Conservation (phyloP, 805 yeast species). For the Lipomyces japonicus region DNA sequence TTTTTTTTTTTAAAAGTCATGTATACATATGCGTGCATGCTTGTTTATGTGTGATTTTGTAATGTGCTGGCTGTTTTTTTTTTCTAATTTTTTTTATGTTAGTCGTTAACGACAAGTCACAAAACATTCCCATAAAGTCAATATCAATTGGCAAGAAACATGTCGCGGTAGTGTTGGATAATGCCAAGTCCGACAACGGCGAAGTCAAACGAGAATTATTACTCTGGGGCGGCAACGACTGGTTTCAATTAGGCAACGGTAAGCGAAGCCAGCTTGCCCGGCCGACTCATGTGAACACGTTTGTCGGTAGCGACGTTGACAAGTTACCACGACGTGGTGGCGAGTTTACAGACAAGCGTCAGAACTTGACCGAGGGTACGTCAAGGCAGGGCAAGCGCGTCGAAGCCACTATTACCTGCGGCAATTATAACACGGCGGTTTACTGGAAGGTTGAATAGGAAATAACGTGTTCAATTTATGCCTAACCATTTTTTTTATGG, state of each 20-base stretch:
- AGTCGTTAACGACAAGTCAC: slow-evolving; percentile 46
- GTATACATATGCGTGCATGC: neutral
- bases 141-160: slow-evolving; percentile 68
- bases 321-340: neutral
- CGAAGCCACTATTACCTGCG: slow-evolving; percentile 24
- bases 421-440: slow-evolving; percentile 17
- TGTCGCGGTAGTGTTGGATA: slow-evolving; percentile 53
- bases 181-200: slow-evolving; percentile 38
- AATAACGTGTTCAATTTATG: no score
- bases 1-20: neutral
- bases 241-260: slow-evolving; percentile 83
- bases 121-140: slow-evolving; percentile 47
- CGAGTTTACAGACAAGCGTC: slow-evolving; percentile 1
- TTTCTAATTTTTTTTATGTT: slow-evolving; percentile 6
- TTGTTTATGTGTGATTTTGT: no score
- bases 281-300: slow-evolving; percentile 40
- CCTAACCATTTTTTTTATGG: no score
- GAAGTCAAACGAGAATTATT: slow-evolving; percentile 12
- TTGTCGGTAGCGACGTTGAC: neutral
- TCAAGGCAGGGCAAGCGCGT: slow-evolving; percentile 1
- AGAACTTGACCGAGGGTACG: slow-evolving; percentile 1
- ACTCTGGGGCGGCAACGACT: slow-evolving; percentile 77
- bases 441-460: no score
- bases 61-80: no score
- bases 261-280: slow-evolving; percentile 55